Evolutionary conservation across 768 basidiomycete species (phyloP), one percentile per base, ranked within the genome.

Genomic region (Coprinopsis cinerea): DNA sequence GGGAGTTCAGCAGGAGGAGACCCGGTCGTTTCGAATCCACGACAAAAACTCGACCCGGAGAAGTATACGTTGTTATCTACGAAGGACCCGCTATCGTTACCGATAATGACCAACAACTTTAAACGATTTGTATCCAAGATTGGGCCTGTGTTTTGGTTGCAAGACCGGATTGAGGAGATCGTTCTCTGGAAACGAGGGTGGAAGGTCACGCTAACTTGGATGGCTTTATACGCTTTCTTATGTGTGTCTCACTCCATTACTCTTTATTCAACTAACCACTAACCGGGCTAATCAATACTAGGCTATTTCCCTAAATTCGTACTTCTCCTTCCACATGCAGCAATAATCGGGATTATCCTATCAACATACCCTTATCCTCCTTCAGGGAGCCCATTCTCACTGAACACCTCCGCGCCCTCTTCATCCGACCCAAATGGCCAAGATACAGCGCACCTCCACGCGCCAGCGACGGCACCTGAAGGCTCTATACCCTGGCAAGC

Each of bases 121-220:
- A 77, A 83, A 54, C 71, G 89, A 20, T 94, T 95, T 52, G 77
- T 93, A 2, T 75, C 81, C 4, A 82, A 76, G 56, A 72, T 81
- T 2, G 88, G 89, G 0, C 85, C 88, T 0, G 67, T 92, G 5
- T 95, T 94, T 59, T 95, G 92, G 92, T 55, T 94, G 17, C 89
- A 90, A 66, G 92, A 96, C 61, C 68, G 92, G 1, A 60, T 89
- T 13, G 92, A 95, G 63, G 92, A 94, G 66, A 73, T 92, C 2
- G 48, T 94, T 2, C 71, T 88, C 55, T 94, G 92, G 92, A 83
- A 78, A 62, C 75, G 77, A 39, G 83, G 85, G 0, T 85, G 82
- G 84, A 77, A 74, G 58, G 70, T 78, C 35, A 93, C 92, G 1
- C 61, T 68, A 34, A 74, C 79, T 0, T 94, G 87, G 85, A 82